These are phyloP conservation scores for Casuarina cunninghamiana DNA, from an alignment of 306 rosid genomes.

Conservation along the genomic window DNA sequence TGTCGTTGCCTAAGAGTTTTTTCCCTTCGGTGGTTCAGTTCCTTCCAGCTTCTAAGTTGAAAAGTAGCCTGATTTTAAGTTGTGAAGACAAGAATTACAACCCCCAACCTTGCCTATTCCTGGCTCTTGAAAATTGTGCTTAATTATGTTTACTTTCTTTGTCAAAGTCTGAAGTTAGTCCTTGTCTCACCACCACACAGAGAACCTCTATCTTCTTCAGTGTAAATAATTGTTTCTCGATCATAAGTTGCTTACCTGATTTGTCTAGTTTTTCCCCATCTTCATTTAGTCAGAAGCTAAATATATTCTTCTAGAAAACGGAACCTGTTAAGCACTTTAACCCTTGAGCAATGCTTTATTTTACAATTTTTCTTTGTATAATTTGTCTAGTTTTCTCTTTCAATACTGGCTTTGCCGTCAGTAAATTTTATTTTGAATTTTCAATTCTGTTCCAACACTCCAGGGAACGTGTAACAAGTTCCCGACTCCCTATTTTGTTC, in stretches of 20 bases:
- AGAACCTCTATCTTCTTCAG: background rate
- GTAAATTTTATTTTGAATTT: background rate
- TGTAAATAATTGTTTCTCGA: background rate
- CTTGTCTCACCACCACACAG: background rate
- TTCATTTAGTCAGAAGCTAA: too few relatives aligned
- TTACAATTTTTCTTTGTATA: background rate
- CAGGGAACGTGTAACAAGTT: background rate
- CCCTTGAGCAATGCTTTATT: background rate
- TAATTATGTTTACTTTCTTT: background rate
- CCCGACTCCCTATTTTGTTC: too few relatives aligned
- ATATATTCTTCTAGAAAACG: background rate
- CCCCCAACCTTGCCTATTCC: too few relatives aligned
- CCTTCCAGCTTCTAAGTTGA: background rate
- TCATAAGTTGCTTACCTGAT: background rate
- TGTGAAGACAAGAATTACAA: background rate
- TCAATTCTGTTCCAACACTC: background rate
- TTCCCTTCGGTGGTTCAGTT: slow-evolving; percentile 13
- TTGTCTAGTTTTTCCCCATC: too few relatives aligned
- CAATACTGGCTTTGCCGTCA: background rate
- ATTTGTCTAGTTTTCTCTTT: background rate
- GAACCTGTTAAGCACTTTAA: background rate
- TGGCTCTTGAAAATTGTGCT: background rate
- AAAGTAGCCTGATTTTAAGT: background rate
- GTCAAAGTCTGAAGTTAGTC: background rate
- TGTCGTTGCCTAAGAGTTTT: background rate